Base-by-base conservation (phyloP, 805 yeast species). In the Lipomyces mesembrius region DNA sequence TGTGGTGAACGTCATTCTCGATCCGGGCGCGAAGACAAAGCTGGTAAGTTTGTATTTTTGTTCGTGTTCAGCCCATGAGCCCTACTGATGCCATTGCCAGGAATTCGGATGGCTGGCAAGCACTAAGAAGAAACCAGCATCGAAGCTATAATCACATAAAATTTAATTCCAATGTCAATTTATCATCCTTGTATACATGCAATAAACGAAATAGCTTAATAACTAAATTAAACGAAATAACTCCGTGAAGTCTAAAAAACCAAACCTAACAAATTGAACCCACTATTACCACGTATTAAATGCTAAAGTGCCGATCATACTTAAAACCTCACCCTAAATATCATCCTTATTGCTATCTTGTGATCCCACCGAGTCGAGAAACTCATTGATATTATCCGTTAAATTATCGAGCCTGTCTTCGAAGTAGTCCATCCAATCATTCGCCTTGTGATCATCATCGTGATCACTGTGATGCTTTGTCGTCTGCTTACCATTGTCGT, bases 81-180 rank as follows among this genome's bases (percentile, higher is more conserved):
- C 7, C n/a, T 14, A 6, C 17, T 54, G 12, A 49, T 43, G 14
- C 35, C 58, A 4, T 46, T 11, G 39, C 5, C 52, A 65, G 68
- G 71, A 83, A 54, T 88, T 88, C 76, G 90, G 88, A 1, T 88
- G 91, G 91, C 88, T 87, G 79, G 85, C 84, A n/a, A 83, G 83
- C 74, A 79, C 81, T 66, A 76, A 76, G 61, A 76, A 76, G 61
- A 54, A 37, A 17, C 62, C 63, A n/a, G 20, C 12, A 9, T 37
- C 78, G 17, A 78, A 78, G 69, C 56, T 76, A 25, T 77, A 69
- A 61, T n/a, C 11, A 17, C 22, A 25, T 17, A 25, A 20, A 53
- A 3, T 12, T 20, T 51, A 29, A n/a, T 27, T 56, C 37, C 43
- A 43, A 6, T 43, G 20, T 17, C 9, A 43, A 17, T 43, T 37